phyloP scores from a whole-genome alignment of 495 filamentous ascomycete genomes.

The Tricharina praecox region DNA sequence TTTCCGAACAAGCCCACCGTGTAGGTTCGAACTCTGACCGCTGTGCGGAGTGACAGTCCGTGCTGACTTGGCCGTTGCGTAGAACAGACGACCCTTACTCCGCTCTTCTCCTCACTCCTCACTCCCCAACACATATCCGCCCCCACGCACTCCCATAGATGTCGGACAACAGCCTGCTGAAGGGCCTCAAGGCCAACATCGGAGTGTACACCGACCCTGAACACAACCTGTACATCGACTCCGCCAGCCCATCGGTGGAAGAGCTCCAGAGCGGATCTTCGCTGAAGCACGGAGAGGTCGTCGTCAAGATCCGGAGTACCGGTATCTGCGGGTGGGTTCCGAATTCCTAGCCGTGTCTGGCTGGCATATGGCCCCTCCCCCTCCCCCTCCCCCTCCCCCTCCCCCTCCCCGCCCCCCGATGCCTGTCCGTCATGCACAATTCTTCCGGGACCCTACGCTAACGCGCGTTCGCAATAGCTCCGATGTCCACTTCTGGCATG shows the following conservation, averaged over 20 bases:
- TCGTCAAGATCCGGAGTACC: slow-evolving; percentile 68
- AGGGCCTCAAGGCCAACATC: slow-evolving; percentile 56
- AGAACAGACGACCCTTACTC: not conserved
- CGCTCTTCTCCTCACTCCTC: not conserved
- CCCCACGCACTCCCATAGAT: too few relatives aligned
- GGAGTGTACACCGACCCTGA: slow-evolving; percentile 86
- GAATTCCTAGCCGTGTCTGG: slow-evolving; percentile 19
- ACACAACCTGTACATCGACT: slow-evolving; percentile 79
- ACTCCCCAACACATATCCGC: not conserved
- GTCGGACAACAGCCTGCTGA: not conserved
- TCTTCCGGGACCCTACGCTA: slow-evolving; percentile 9
- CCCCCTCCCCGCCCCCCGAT: too few relatives aligned
- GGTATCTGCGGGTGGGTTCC: slow-evolving; percentile 73
- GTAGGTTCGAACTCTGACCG: not conserved
- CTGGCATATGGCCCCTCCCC: too few relatives aligned
- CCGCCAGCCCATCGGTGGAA: slow-evolving; percentile 57
- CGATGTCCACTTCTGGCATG: slow-evolving; percentile 92
- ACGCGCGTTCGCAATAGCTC: too few relatives aligned
- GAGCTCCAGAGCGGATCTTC: slow-evolving; percentile 50
- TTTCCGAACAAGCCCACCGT: too few relatives aligned
- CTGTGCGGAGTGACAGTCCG: not conserved
- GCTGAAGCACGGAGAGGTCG: slow-evolving; percentile 67
- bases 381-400: too few relatives aligned
- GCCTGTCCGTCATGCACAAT: too few relatives aligned
- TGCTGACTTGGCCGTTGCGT: not conserved